Evolutionary conservation across 768 basidiomycete genomes (phyloP), one percentile per base, ranked within the genome.

Genomic region (Glaciozyma antarctica): DNA sequence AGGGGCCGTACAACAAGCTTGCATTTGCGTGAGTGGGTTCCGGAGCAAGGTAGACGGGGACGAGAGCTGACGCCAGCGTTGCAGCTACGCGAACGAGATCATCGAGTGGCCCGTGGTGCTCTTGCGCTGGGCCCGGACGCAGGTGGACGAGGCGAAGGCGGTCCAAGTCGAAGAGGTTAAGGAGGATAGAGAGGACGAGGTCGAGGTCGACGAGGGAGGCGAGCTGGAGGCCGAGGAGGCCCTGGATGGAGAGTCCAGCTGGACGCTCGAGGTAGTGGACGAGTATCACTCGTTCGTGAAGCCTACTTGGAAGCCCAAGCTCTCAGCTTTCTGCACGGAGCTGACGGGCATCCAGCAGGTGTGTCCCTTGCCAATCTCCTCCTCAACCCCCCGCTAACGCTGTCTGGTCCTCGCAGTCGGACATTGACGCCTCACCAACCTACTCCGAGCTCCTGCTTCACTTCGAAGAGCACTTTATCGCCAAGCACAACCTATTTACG

Each of bases 71-170:
- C 26, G 43, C 44, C 81, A 83, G 43, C 81, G 81, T 72, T 88
- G 90, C 69, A 82, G 86, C 61, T 94, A 85, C 78, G 88, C 93
- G 3, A 95, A 95, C 77, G 94, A 98, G 78, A 92, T 98, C 62
- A 95, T 98, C 68, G 94, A 99, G 77, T 91, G 90, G 78, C 94
- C 94, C 9, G 88, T 98, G 16, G 86, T 88, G 71, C 80, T 99
- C 5, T 80, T 97, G 64, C 82, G 82, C 66, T 97, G 93, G 93
- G 6, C n/a, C 2, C 56, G 22, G 58, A 54, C 38, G 41, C 21
- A 30, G 63, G 32, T 28, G 60, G 44, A 61, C 26, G 60, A 64
- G 10, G 53, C 26, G 1, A 59, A 52, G 0, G 22, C n/a, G 2
- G 41, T 47, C 7, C 10, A 10, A 41, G 38, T 15, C 10, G 38